Evolutionary conservation across 2,329 filamentous ascomycete genomes (phyloP).

Genomic region (Monosporascus sp.): DNA sequence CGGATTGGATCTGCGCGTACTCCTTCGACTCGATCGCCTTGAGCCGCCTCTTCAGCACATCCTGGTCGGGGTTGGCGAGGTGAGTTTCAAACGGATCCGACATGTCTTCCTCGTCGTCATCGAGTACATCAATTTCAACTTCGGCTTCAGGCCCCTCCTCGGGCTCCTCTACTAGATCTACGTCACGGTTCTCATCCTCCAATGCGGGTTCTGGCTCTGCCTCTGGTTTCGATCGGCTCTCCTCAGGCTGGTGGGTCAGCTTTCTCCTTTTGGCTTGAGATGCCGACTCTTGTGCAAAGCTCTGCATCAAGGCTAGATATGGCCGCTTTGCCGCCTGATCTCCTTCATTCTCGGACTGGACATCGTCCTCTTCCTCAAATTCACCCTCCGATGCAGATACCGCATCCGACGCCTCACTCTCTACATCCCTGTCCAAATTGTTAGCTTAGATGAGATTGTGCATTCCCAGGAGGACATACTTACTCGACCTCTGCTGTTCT

Average conservation of each 20-base stretch:
- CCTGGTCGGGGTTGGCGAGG: slow-evolving; percentile 65
- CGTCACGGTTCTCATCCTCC: slow-evolving; percentile 32
- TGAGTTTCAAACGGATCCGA: slow-evolving; percentile 76
- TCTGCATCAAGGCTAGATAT: slow-evolving; percentile 55
- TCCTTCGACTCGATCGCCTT: slow-evolving; percentile 43
- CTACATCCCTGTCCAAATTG: slow-evolving; percentile 20
- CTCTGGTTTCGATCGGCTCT: slow-evolving; percentile 15
- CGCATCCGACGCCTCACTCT: slow-evolving; percentile 30
- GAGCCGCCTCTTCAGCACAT: slow-evolving; percentile 49
- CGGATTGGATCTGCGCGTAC: slow-evolving; percentile 45
- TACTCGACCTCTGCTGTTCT: neutral
- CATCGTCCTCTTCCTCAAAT: slow-evolving; percentile 40
- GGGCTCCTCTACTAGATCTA: slow-evolving; percentile 42
- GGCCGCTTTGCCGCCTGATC: slow-evolving; percentile 37
- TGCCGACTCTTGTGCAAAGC: slow-evolving; percentile 41
- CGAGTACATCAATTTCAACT: slow-evolving; percentile 27
- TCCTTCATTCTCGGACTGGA: slow-evolving; percentile 36
- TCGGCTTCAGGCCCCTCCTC: slow-evolving; percentile 40
- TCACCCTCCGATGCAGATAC: slow-evolving; percentile 36
- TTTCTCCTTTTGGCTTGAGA: slow-evolving; percentile 54
- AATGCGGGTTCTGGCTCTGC: slow-evolving; percentile 24
- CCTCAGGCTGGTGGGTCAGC: slow-evolving; percentile 34
- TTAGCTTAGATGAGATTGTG: slow-evolving; percentile 5
- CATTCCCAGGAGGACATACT: neutral
- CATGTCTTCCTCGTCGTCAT: slow-evolving; percentile 47